A percentile compares a stretch with the other conserved stretches of the same genome.
Conservation (phyloP, 257 asterid species). For the Rauvolfia tetraphylla region DNA sequence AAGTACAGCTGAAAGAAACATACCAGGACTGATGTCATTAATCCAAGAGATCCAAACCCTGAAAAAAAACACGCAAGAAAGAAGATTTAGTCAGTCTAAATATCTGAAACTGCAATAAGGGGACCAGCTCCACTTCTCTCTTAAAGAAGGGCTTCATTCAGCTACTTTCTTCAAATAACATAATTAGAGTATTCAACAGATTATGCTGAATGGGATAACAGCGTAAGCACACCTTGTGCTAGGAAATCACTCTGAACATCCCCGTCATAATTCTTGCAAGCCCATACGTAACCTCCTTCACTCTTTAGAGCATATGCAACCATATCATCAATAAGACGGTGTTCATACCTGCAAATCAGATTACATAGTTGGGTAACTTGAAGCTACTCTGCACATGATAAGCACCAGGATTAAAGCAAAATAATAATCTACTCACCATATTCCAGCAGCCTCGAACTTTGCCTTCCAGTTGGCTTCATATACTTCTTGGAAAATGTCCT, state of each 20-base stretch:
- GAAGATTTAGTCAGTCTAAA: constrained; percentile 1
- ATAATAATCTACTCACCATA: constrained; percentile 53
- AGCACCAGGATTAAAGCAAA: constrained; percentile 8
- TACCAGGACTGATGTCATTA: constrained; percentile 99
- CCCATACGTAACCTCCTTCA: constrained; percentile 99
- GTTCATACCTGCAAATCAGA: constrained; percentile 70
- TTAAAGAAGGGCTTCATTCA: not conserved
- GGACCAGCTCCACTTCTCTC: not conserved
- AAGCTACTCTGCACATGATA: not conserved
- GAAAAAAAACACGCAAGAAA: constrained; percentile 19
- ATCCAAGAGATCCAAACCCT: constrained; percentile 99
- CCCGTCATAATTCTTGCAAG: constrained; percentile 99
- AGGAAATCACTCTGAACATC: constrained; percentile 99
- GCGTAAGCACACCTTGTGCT: constrained; percentile 70
- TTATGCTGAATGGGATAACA: not conserved
- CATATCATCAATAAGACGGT: constrained; percentile 99
- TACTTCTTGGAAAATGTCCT: constrained; percentile 96
- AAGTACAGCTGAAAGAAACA: constrained; percentile 20
- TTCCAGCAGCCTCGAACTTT: constrained; percentile 83
- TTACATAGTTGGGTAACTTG: not conserved
- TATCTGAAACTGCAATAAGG: not conserved
- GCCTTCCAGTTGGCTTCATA: constrained; percentile 81
- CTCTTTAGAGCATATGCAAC: constrained; percentile 99
- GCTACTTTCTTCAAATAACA: not conserved
- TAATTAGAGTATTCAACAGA: not conserved